Percentiles rank a stretch among this genome's conserved stretches.
These are phyloP conservation scores for Mycena galopus DNA, from an alignment of 768 basidiomycete species.

Conservation along the genomic window DNA sequence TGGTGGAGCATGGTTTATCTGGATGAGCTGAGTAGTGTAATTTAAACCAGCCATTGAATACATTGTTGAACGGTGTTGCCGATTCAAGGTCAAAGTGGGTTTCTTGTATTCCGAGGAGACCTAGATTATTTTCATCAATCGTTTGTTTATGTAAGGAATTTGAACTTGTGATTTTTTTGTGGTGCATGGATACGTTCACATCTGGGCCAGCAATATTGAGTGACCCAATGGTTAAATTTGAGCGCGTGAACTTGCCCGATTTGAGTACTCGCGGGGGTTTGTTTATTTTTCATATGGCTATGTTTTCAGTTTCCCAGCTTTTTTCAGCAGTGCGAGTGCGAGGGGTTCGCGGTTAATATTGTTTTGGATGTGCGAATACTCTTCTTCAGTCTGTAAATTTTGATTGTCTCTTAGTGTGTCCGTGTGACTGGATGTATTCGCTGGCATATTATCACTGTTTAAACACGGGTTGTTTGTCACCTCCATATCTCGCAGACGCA, in stretches of 20 bases:
- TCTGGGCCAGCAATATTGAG: conserved; percentile 35
- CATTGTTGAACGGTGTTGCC: neutral
- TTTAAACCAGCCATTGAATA: neutral
- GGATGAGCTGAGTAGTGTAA: neutral
- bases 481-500: no score
- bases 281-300: neutral
- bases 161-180: conserved; percentile 34
- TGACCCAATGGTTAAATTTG: conserved; percentile 16
- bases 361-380: neutral
- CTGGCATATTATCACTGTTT: no score
- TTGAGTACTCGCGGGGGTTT: neutral
- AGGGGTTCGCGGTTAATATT: neutral
- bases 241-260: conserved; percentile 14
- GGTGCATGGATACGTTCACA: neutral
- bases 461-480: no score
- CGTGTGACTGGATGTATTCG: neutral
- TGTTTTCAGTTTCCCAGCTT: neutral
- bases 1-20: neutral
- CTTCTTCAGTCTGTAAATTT: neutral
- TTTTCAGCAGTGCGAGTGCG: neutral
- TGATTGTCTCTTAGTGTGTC: neutral
- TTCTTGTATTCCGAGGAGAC: neutral
- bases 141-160: conserved; percentile 20
- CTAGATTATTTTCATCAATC: conserved; percentile 9
- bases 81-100: neutral